phyloP scores from a whole-genome alignment of 2,329 filamentous ascomycete species.

The Aspergillus pseudoviridinutans region DNA sequence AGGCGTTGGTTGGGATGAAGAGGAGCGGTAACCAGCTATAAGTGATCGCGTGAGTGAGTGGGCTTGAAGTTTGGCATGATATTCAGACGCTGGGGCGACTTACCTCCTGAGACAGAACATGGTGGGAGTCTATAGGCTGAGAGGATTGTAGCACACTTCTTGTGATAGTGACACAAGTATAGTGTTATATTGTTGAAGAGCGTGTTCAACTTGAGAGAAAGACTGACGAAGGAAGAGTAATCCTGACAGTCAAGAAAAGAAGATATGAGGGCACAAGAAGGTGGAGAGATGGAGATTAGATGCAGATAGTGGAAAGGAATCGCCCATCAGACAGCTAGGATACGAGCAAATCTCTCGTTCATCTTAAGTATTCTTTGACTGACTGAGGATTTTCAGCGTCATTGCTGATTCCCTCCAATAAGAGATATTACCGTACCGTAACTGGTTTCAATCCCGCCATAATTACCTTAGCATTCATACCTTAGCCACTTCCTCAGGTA shows the following conservation, averaged over 20 bases:
- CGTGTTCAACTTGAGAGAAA: not conserved
- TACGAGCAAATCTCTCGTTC: not conserved
- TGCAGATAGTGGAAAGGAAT: slow-evolving; percentile 1
- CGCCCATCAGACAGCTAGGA: not conserved
- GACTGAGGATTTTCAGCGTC: not conserved
- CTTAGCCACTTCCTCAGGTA: no score
- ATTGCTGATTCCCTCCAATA: not conserved
- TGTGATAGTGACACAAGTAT: slow-evolving; percentile 1
- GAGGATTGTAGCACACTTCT: not conserved
- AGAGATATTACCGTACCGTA: slow-evolving; percentile 1
- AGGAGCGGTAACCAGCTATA: slow-evolving; percentile 78
- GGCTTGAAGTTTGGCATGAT: not conserved
- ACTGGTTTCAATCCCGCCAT: not conserved
- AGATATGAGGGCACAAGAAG: not conserved
- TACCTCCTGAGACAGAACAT: slow-evolving; percentile 69
- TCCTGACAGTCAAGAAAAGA: not conserved
- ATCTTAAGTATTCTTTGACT: not conserved
- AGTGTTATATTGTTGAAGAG: not conserved
- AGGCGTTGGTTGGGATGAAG: slow-evolving; percentile 83
- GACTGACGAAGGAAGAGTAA: not conserved
- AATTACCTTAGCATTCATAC: no score
- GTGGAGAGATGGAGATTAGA: not conserved
- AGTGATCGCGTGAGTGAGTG: slow-evolving; percentile 1
- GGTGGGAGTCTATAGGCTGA: slow-evolving; percentile 15
- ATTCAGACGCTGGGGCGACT: slow-evolving; percentile 10